phyloP scores from a whole-genome alignment of 2,329 filamentous ascomycete genomes.

The Epichloe amarillans region DNA sequence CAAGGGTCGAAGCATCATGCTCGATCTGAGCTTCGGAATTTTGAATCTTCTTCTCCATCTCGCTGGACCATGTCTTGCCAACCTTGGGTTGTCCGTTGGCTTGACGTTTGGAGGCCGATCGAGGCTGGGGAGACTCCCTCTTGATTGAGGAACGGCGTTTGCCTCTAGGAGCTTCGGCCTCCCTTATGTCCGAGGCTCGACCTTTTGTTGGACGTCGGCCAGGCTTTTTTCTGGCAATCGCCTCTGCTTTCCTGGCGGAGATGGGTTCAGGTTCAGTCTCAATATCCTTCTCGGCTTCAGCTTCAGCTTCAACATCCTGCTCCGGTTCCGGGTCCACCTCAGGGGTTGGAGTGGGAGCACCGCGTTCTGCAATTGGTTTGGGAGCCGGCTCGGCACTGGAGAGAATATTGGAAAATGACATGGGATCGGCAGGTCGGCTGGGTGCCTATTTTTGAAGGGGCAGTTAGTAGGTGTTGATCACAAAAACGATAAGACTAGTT shows the following conservation, averaged over 20 bases:
- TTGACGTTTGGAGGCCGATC: conserved; percentile 42
- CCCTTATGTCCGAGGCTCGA: conserved; percentile 37
- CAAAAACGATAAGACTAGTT: conserved; percentile 6
- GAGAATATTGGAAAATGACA: conserved; percentile 93
- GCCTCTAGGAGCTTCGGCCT: conserved; percentile 34
- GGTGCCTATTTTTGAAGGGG: conserved; percentile 39
- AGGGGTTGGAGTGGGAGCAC: conserved; percentile 27
- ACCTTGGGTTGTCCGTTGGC: conserved; percentile 51
- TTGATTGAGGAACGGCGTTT: conserved; percentile 38
- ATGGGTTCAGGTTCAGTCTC: conserved; percentile 21
- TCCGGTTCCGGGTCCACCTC: conserved; percentile 14
- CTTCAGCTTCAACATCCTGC: conserved; percentile 16
- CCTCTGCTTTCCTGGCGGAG: conserved; percentile 13
- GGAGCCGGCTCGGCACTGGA: conserved; percentile 60
- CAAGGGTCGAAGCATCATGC: conserved; percentile 31
- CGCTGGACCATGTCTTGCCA: conserved; percentile 42
- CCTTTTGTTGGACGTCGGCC: conserved; percentile 30
- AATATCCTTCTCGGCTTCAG: conserved; percentile 22
- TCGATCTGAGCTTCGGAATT: conserved; percentile 29
- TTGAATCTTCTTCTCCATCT: conserved; percentile 30
- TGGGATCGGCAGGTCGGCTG: conserved; percentile 66
- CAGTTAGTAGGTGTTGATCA: not conserved
- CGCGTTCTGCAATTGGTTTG: conserved; percentile 30
- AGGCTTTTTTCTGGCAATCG: conserved; percentile 17
- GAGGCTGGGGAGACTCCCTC: conserved; percentile 32